Evolutionary conservation across 257 asterid species (phyloP), one percentile per base, ranked within the genome.

Genomic region (Orobanche coerulescens): DNA sequence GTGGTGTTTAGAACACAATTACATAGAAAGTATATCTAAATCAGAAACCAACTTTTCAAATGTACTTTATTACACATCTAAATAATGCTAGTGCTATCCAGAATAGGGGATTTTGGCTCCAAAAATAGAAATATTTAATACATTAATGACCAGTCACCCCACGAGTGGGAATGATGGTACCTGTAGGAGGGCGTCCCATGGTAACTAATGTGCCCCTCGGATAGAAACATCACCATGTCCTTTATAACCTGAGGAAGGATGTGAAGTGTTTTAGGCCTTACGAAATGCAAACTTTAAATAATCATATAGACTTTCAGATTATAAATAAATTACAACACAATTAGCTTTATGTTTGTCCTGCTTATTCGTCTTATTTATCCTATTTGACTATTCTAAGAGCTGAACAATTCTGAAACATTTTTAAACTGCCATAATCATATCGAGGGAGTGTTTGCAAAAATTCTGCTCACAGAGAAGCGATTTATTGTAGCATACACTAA

Each of bases 111-210:
- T 22, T 66, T 37, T 16, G 23, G 43, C 7, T 16, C 46, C 59
- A 50, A 19, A 7, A 42, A 50, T 36, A 37, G 30, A 52, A 23
- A 34, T 0, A 25, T 4, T 14, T 14, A 26, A 23, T 64, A n/a
- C 59, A 14, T 43, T 31, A 11, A 31, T 50, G 42, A 22, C 37
- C 63, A 19, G 46, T 11, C 67, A 7, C 42, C 47, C 64, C 49
- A 23, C 36, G 30, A 55, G 64, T 31, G 54, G 71, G 39, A 70
- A 54, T 25, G 20, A 70, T 46, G 54, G 61, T 62, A 70, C 64
- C 58, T 70, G 55, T 28, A 19, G 28, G 4, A 34, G 23, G 56
- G 30, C 8, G 22, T 16, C 20, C n/a, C 37, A 6, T 22, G 34
- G 18, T 33, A 19, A 25, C 23, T 47, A 49, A 18, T 10, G 36